These are phyloP conservation scores for Coemansia umbellata DNA, from an alignment of 192 early-diverging fungal genomes.

Conservation along the genomic window DNA sequence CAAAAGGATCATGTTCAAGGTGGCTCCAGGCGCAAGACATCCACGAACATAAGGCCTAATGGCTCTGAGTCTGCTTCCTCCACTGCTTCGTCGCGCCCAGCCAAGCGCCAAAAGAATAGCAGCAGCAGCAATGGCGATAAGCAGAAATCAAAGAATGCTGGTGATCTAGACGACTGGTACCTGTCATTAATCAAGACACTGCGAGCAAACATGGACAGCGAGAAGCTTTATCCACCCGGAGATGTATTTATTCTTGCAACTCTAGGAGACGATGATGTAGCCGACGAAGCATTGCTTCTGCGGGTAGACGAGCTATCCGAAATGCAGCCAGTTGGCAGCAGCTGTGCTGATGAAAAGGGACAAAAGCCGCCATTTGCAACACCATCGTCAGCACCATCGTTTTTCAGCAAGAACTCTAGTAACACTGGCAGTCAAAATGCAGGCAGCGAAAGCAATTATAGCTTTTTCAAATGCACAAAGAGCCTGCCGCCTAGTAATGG, in stretches of 20 bases:
- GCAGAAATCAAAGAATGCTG: neutral
- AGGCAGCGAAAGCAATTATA: too few species aligned
- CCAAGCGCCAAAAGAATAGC: neutral
- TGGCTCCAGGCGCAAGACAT: neutral
- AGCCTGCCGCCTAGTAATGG: conserved; percentile 6
- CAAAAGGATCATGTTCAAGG: conserved; percentile 5
- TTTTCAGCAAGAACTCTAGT: too few species aligned
- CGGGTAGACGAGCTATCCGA: too few species aligned
- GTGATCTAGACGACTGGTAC: conserved; percentile 67
- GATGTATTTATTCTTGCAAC: conserved; percentile 60
- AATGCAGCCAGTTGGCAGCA: too few species aligned
- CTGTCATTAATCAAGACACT: conserved; percentile 80
- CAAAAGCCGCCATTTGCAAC: too few species aligned
- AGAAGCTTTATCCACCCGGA: conserved; percentile 80
- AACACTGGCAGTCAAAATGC: too few species aligned
- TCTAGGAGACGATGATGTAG: conserved; percentile 37
- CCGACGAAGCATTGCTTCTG: conserved; percentile 24
- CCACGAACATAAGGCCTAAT: neutral
- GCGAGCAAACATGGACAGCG: conserved; percentile 76
- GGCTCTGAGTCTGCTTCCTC: neutral
- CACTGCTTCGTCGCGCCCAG: neutral
- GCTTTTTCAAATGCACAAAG: too few species aligned
- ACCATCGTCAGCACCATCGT: too few species aligned
- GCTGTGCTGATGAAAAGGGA: too few species aligned
- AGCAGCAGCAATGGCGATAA: neutral